These are phyloP conservation scores for Tylopilus sp. DNA, from an alignment of 1,284 basidiomycete species.

Conservation along the genomic window DNA sequence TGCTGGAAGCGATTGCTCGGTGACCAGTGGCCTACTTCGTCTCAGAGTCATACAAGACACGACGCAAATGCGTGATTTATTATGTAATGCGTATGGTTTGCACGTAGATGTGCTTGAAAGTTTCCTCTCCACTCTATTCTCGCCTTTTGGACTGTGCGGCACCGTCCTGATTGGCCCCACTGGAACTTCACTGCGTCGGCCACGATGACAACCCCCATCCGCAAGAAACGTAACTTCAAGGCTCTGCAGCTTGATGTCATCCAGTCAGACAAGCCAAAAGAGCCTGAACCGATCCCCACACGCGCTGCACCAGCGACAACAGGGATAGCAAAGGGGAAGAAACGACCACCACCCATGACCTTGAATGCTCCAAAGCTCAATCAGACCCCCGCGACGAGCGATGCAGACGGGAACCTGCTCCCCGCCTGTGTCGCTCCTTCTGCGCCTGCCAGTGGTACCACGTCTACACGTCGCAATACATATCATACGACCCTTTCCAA, in stretches of 20 bases:
- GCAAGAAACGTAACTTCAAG: slow-evolving; percentile 85
- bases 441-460: slow-evolving; percentile 49
- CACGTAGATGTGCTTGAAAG: too few species aligned
- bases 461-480: slow-evolving; percentile 59
- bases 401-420: slow-evolving; percentile 49
- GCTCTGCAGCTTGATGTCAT: slow-evolving; percentile 68
- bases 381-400: slow-evolving; percentile 51
- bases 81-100: slow-evolving; percentile 32
- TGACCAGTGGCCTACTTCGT: too few species aligned
- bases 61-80: too few species aligned
- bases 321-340: slow-evolving; percentile 53
- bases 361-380: slow-evolving; percentile 55
- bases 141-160: slow-evolving; percentile 14
- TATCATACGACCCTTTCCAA: slow-evolving; percentile 76
- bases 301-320: slow-evolving; percentile 47
- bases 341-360: slow-evolving; percentile 68
- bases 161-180: slow-evolving; percentile 7
- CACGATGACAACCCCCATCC: slow-evolving; percentile 57
- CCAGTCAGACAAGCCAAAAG: slow-evolving; percentile 52
- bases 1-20: too few species aligned
- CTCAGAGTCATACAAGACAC: too few species aligned
- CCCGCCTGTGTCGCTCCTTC: slow-evolving; percentile 50
- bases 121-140: slow-evolving; percentile 27
- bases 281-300: slow-evolving; percentile 48
- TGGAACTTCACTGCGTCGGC: slow-evolving; percentile 9